Percentiles rank a stretch among this genome's conserved stretches.
phyloP scores from a whole-genome alignment of 2,329 filamentous ascomycete genomes.

The Phialophora tarda region DNA sequence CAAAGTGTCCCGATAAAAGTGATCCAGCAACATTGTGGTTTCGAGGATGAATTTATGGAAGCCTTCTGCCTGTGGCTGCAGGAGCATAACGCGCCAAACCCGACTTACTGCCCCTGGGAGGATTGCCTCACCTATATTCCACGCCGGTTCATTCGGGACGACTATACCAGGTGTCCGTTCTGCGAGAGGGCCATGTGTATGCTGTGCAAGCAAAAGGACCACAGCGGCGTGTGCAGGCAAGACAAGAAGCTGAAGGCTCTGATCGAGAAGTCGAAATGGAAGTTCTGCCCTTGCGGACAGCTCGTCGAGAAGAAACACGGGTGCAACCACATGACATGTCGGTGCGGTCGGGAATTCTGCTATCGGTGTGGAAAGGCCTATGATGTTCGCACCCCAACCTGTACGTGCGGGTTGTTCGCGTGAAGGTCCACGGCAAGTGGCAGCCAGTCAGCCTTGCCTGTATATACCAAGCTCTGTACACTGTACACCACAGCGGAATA shows the following conservation, averaged over 20 bases:
- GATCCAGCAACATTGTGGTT: slow-evolving; percentile 1
- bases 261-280: slow-evolving; percentile 26
- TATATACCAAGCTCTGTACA: background rate
- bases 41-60: slow-evolving; percentile 9
- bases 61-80: slow-evolving; percentile 1
- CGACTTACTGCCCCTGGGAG: slow-evolving; percentile 21
- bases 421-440: background rate
- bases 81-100: slow-evolving; percentile 18
- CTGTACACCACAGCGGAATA: background rate
- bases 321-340: slow-evolving; percentile 32
- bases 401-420: slow-evolving; percentile 3
- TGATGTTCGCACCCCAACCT: background rate
- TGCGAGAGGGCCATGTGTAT: slow-evolving; percentile 20
- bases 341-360: slow-evolving; percentile 30
- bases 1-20: slow-evolving; percentile 8
- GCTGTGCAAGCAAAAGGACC: slow-evolving; percentile 19
- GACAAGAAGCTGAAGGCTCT: slow-evolving; percentile 18
- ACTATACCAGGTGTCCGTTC: slow-evolving; percentile 10
- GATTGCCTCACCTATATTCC: slow-evolving; percentile 18
- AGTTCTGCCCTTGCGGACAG: slow-evolving; percentile 33
- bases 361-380: slow-evolving; percentile 23
- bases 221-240: slow-evolving; percentile 16
- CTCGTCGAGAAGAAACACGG: slow-evolving; percentile 30
- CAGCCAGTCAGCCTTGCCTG: background rate
- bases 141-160: background rate